Evolutionary conservation across 2,329 filamentous ascomycete species (phyloP), one percentile per base, ranked within the genome.

Genomic region (Trichoderma sp.): DNA sequence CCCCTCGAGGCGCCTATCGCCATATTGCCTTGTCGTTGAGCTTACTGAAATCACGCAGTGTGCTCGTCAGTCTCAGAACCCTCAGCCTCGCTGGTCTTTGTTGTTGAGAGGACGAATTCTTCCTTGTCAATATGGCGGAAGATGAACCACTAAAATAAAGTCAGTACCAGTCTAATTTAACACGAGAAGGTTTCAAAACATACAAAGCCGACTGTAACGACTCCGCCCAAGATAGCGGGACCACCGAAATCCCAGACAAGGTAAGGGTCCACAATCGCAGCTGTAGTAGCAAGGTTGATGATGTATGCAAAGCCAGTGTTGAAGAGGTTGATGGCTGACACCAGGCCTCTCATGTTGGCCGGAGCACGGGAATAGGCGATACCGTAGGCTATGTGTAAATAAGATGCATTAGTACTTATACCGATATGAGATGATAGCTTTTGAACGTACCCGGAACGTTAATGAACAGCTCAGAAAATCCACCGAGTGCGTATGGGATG

Each of bases 231-330:
- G 57, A 86, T 86, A 39, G 85, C 83, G 11, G 82, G 81, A 39
- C 82, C 85, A 53, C 83, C 84, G 74, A 87, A 86, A 74, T 83
- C 84, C 85, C 84, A 86, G 6, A 83, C 83, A 47, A 88, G 77
- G 73, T 84, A 81, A 7, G 86, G 85, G 75, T 87, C 86, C 0
- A 79, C 81, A 71, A 87, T 81, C 53, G 85, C 81, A 4, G 82
- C 82, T 24, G 85, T 83, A 75, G 81, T 80, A 53, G 83, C 82
- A 56, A 86, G 76, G 73, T 83, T 82, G 73, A 87, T 81, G 47
- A 80, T 78, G 74, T 86, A 85, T 53, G 84, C 82, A 71, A 86
- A 74, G 61, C 83, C 83, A 2, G 81, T 82, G 76, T 78, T 85
- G 79, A 86, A 84, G 5, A 86, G 77, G 77, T 86, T 86, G 73